Conservation (phyloP, 2,329 filamentous ascomycete genomes). For the Penicillium janthinellum region DNA sequence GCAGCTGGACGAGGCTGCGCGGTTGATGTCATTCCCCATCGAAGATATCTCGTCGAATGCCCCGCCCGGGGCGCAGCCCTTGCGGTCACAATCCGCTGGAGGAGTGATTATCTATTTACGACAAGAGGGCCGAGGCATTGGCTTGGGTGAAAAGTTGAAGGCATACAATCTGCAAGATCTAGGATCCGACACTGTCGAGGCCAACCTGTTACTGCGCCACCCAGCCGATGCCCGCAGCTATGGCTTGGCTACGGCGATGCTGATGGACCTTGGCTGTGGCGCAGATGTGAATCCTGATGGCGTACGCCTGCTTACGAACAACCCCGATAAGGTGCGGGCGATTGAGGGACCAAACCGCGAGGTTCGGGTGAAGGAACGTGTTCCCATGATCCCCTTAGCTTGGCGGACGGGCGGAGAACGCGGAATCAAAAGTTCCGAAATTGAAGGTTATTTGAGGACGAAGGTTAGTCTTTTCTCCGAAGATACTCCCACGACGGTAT, state of each 20-base stretch:
- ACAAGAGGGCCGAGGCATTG: constrained; percentile 94
- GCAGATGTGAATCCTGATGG: constrained; percentile 61
- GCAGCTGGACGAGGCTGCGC: constrained; percentile 92
- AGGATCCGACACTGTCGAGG: constrained; percentile 96
- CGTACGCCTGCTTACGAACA: constrained; percentile 87
- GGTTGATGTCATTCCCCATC: constrained; percentile 77
- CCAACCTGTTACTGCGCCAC: constrained; percentile 85
- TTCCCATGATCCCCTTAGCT: constrained; percentile 92
- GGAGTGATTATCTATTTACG: constrained; percentile 95
- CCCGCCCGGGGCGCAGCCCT: constrained; percentile 28
- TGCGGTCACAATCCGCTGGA: constrained; percentile 60
- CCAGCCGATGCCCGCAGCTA: constrained; percentile 94
- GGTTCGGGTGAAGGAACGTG: constrained; percentile 81
- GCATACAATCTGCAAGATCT: constrained; percentile 97
- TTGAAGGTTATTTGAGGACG: constrained; percentile 90
- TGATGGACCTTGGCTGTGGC: constrained; percentile 76
- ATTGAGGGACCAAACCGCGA: constrained; percentile 91
- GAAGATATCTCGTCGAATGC: constrained; percentile 34
- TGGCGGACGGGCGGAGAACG: constrained; percentile 79
- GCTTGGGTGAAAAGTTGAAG: constrained; percentile 92
- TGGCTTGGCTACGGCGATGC: constrained; percentile 92
- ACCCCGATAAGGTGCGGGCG: constrained; percentile 93
- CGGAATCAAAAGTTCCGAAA: constrained; percentile 83
- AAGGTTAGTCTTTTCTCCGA: constrained; percentile 65
- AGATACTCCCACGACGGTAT: background rate